Evolutionary conservation across 495 filamentous ascomycete species (phyloP).

Genomic region (Xylaria acuta): DNA sequence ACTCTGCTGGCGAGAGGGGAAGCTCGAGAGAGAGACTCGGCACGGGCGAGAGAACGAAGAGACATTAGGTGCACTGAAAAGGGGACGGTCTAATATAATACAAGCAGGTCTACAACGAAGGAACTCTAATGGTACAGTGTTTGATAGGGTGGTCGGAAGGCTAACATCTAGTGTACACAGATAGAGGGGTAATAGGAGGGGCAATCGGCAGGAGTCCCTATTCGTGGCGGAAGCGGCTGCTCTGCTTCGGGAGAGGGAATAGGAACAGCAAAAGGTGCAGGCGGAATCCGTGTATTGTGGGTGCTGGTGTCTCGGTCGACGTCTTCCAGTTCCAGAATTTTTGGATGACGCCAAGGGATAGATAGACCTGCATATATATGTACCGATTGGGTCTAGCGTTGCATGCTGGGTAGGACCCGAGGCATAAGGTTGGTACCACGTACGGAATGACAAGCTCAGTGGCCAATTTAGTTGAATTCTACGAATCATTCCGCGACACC

Average conservation of each 20-base stretch:
- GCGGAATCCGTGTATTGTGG: slow-evolving; percentile 8
- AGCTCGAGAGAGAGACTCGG: slow-evolving; percentile 37
- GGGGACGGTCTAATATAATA: slow-evolving; percentile 20
- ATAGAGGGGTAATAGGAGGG: slow-evolving; percentile 33
- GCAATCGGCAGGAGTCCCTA: slow-evolving; percentile 29
- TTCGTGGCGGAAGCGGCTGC: slow-evolving; percentile 24
- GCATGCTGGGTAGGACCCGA: not conserved
- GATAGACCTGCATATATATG: slow-evolving; percentile 1
- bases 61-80: slow-evolving; percentile 24
- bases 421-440: not conserved
- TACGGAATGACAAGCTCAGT: not conserved
- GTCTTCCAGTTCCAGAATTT: slow-evolving; percentile 4
- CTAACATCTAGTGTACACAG: slow-evolving; percentile 26
- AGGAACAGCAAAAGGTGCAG: not conserved
- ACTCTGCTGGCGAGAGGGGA: slow-evolving; percentile 33
- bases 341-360: slow-evolving; percentile 19
- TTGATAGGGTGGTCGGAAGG: slow-evolving; percentile 11
- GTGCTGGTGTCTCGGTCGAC: slow-evolving; percentile 9
- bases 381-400: slow-evolving; percentile 24
- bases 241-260: not conserved
- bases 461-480: not conserved
- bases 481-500: not conserved
- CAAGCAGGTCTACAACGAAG: slow-evolving; percentile 15
- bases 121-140: slow-evolving; percentile 26
- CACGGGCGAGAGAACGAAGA: slow-evolving; percentile 34